These are phyloP conservation scores for Geoglossum cookeanum DNA, from an alignment of 2,329 filamentous ascomycete genomes.

Conservation along the genomic window DNA sequence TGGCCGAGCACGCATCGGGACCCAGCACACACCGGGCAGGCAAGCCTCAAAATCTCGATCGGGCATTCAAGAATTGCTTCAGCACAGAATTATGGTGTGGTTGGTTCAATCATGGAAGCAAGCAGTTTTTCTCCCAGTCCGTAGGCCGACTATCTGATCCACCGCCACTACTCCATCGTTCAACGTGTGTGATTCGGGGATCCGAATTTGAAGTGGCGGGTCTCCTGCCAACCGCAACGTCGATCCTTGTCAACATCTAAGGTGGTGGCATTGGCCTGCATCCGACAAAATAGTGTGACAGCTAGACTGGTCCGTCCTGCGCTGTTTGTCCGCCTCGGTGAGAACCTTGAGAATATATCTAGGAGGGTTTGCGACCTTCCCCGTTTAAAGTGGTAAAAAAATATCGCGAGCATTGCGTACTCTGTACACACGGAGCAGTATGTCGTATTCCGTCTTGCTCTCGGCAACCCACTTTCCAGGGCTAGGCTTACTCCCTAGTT, in stretches of 20 bases:
- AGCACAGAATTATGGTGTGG: not conserved
- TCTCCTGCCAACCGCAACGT: not conserved
- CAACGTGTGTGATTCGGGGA: not conserved
- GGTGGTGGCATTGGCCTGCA: not conserved
- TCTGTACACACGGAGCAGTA: not conserved
- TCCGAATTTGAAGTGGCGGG: not conserved
- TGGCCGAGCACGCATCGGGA: not conserved
- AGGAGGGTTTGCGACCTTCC: not conserved
- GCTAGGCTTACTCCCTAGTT: not conserved
- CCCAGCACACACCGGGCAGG: not conserved
- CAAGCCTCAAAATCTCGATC: constrained; percentile 1
- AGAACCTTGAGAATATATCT: not conserved
- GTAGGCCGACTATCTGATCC: not conserved
- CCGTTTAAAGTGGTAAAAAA: not conserved
- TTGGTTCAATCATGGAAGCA: not conserved
- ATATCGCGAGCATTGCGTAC: not conserved
- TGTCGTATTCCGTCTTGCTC: not conserved
- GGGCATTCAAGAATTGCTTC: not conserved
- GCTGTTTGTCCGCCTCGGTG: not conserved
- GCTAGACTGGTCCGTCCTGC: not conserved
- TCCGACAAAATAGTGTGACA: constrained; percentile 1
- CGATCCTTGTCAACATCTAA: not conserved
- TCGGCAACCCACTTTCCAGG: not conserved
- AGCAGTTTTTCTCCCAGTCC: not conserved
- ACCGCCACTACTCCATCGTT: not conserved